Conservation (phyloP, 192 early-diverging fungal genomes). For the Podochytrium sp. region DNA sequence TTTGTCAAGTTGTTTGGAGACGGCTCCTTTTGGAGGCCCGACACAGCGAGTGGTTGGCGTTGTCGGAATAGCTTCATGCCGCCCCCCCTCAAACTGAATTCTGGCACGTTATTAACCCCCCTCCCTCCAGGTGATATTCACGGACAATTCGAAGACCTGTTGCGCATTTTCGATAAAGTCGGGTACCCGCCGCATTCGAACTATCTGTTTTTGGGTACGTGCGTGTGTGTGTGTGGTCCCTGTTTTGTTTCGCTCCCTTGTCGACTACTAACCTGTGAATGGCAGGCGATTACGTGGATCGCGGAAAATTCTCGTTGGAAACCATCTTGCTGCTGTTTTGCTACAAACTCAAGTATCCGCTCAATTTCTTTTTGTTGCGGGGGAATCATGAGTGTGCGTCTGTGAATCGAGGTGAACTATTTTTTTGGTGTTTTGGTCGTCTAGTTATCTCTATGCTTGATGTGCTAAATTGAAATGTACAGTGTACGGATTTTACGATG, state of each 20-base stretch:
- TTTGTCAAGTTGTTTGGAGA: no score
- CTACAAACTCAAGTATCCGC: constrained; percentile 97
- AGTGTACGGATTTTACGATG: constrained; percentile 98
- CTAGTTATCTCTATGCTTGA: no score
- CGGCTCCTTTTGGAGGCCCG: no score
- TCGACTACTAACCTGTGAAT: neutral
- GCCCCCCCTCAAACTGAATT: no score
- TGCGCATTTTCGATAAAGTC: constrained; percentile 90
- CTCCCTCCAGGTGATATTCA: constrained; percentile 81
- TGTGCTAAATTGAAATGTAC: neutral
- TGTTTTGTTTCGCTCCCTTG: neutral
- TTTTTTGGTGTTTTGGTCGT: neutral
- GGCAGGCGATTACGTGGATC: constrained; percentile 96
- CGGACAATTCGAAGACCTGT: constrained; percentile 91
- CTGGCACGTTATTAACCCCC: neutral
- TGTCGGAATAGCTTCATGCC: no score
- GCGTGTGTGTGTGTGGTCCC: neutral
- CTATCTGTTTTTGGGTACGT: constrained; percentile 88
- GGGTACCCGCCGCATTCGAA: constrained; percentile 91
- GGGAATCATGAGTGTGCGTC: constrained; percentile 97
- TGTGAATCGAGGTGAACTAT: constrained; percentile 75
- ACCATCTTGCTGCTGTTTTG: constrained; percentile 91
- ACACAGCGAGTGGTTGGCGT: no score
- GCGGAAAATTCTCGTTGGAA: constrained; percentile 93
- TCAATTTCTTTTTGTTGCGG: constrained; percentile 93